Conservation (phyloP, 176 grass and related monocot species). For the Aegilops umbellulata region DNA sequence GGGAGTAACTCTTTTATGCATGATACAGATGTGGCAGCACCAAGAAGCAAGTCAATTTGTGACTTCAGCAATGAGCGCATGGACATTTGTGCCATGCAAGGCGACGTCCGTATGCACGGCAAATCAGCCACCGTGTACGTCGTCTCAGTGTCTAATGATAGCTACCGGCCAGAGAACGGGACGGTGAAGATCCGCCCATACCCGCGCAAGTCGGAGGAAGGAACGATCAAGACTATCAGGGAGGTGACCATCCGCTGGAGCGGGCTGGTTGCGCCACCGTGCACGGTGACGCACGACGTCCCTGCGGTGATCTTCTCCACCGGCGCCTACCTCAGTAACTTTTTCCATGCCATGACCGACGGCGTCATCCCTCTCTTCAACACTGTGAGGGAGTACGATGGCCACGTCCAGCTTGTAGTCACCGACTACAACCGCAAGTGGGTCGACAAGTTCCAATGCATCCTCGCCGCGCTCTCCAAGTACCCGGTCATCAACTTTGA, state of each 20-base stretch:
- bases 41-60: conserved; percentile 31
- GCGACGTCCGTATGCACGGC: conserved; percentile 56
- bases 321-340: conserved; percentile 48
- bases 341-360: conserved; percentile 69
- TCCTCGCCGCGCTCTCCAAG: conserved; percentile 37
- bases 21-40: background rate
- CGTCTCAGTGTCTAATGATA: background rate
- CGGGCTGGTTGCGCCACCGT: background rate
- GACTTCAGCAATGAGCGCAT: conserved; percentile 33
- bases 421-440: conserved; percentile 16
- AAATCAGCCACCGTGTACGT: conserved; percentile 34
- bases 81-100: conserved; percentile 52
- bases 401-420: conserved; percentile 48
- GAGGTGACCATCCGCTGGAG: conserved; percentile 23
- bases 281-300: conserved; percentile 36
- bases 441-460: conserved; percentile 38
- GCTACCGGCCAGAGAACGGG: conserved; percentile 3
- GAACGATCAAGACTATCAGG: conserved; percentile 22
- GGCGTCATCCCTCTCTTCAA: conserved; percentile 61
- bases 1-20: background rate
- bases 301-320: conserved; percentile 63
- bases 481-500: conserved; percentile 52
- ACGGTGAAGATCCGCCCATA: conserved; percentile 48
- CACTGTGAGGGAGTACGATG: conserved; percentile 36
- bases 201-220: conserved; percentile 46